Conservation (phyloP, 192 early-diverging fungal genomes). For the Backusella liffmaniae region DNA sequence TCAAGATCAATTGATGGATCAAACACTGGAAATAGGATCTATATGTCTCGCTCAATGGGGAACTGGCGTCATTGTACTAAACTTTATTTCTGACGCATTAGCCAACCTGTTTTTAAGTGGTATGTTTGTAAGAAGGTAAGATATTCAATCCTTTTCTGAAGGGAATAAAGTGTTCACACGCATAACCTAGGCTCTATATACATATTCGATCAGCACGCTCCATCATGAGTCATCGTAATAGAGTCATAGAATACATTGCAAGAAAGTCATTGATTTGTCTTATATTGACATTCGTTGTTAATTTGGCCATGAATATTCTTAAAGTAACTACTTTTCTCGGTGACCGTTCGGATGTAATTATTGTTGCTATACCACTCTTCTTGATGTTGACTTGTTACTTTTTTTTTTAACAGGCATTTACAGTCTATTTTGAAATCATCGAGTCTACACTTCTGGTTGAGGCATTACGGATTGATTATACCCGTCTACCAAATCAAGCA, state of each 20-base stretch:
- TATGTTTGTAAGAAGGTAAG: constrained; percentile 32
- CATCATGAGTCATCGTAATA: constrained; percentile 23
- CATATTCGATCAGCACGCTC: constrained; percentile 17
- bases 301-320: constrained; percentile 35
- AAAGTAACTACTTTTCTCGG: constrained; percentile 32
- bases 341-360: constrained; percentile 25
- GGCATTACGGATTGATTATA: constrained; percentile 29
- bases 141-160: background rate
- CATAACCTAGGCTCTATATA: constrained; percentile 16
- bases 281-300: constrained; percentile 33
- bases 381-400: background rate
- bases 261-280: constrained; percentile 32
- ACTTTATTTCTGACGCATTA: constrained; percentile 32
- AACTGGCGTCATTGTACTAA: constrained; percentile 32
- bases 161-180: too few relatives aligned
- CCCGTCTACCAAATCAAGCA: constrained; percentile 7
- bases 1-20: constrained; percentile 5
- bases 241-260: constrained; percentile 29
- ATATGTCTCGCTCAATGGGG: constrained; percentile 33
- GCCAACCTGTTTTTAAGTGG: constrained; percentile 38
- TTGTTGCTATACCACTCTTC: background rate
- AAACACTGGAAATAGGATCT: constrained; percentile 7
- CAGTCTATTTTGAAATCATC: constrained; percentile 35
- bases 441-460: constrained; percentile 39
- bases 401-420: constrained; percentile 23